Base-by-base conservation (phyloP, 352 stramenopile species). In the Phytophthora quininea region DNA sequence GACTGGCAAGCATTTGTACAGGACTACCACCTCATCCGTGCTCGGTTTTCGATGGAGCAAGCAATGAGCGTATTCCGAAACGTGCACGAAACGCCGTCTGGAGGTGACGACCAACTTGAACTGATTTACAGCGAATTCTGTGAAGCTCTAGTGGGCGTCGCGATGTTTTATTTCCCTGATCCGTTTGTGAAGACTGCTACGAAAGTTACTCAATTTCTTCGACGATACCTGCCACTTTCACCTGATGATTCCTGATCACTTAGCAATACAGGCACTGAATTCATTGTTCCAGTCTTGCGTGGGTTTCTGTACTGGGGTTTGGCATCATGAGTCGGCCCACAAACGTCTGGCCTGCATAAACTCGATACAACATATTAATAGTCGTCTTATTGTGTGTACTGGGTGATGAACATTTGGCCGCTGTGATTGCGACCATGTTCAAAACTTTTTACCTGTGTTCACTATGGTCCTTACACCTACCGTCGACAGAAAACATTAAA, bases 101-200 rank as follows among this genome's bases (percentile, higher is more conserved):
- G 71, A 11, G 63, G 53, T 19, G 71, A 82, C 27, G 74, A 84
- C n/a, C 48, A 66, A 0, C 64, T 92, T 10, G 82, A 90, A 52
- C 84, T 93, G 76, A 86, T 90, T 45, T 93, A 83, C 73, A 78
- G 73, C 45, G 85, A 88, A 51, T 93, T 92, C 46, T 91, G 79
- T 38, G 85, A 93, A 27, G 85, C 80, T 0, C 69, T 93, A 49
- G 76, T 89, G 30, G 79, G 69, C 14, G 64, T 92, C 38, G 64
- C 83, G 6, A 59, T 79, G 27, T 86, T 74, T 30, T 88, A 79
- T 69, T 82, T 89, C 37, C 85, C 85, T 1, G 78, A 92, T 35
- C 85, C 85, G 56, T 93, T 92, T 48, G 54, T 88, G 7, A 76
- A 71, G 31, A 75, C 67, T 30, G 76, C 77, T 12, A 79, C 80